phyloP scores from a whole-genome alignment of 2,329 filamentous ascomycete species.

The Pyricularia pennisetigena region DNA sequence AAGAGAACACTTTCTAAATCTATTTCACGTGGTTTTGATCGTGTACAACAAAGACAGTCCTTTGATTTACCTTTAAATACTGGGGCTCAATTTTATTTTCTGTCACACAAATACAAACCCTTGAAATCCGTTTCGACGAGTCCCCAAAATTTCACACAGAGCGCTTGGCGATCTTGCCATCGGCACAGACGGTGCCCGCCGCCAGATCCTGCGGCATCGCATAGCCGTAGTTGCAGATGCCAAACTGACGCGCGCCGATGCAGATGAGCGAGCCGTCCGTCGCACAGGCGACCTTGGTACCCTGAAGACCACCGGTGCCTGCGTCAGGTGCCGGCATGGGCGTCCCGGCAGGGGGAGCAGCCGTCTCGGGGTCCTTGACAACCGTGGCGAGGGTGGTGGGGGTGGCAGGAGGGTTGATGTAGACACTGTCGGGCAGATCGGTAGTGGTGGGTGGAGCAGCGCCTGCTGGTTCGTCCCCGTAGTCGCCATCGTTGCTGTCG shows the following conservation, averaged over 20 bases:
- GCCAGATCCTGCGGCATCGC: slow-evolving; percentile 12
- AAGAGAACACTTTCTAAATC: not conserved
- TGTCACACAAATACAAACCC: not conserved
- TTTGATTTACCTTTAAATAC: not conserved
- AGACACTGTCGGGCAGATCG: not conserved
- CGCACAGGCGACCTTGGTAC: slow-evolving; percentile 9
- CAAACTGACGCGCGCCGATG: slow-evolving; percentile 10
- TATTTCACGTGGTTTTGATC: not conserved
- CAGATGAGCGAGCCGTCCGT: slow-evolving; percentile 11
- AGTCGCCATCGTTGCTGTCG: not conserved
- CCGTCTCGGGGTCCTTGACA: not conserved
- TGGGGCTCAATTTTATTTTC: not conserved
- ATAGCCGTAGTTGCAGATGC: slow-evolving; percentile 11
- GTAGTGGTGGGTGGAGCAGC: not conserved
- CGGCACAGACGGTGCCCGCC: slow-evolving; percentile 11
- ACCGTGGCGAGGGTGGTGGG: not conserved
- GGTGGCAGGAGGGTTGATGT: not conserved
- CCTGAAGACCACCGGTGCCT: not conserved
- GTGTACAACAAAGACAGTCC: not conserved
- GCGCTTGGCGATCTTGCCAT: not conserved
- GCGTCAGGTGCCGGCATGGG: not conserved
- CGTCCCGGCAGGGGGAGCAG: not conserved
- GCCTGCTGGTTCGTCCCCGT: not conserved
- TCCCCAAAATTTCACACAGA: not conserved
- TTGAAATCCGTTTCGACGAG: not conserved